These are phyloP conservation scores for Colletotrichum filicis DNA, from an alignment of 2,329 filamentous ascomycete genomes.

Conservation along the genomic window DNA sequence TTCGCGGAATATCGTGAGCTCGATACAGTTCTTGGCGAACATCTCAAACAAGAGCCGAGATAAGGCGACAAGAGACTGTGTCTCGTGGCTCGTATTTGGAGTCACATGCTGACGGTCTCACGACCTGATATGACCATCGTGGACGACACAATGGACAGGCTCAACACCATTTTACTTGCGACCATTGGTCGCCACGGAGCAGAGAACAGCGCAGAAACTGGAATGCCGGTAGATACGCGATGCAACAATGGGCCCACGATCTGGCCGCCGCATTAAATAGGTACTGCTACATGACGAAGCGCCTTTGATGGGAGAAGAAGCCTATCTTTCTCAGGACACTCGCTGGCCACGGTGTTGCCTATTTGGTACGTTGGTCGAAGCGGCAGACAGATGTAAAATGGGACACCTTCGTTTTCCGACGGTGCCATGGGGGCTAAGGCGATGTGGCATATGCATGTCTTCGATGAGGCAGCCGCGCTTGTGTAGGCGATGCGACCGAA, in stretches of 20 bases:
- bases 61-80: background rate
- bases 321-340: background rate
- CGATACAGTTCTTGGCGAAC: background rate
- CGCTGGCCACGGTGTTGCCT: background rate
- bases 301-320: background rate
- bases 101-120: slow-evolving; percentile 17
- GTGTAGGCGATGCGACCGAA: slow-evolving; percentile 1
- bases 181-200: background rate
- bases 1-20: background rate
- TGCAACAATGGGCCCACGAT: background rate
- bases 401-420: background rate
- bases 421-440: background rate
- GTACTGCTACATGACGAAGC: background rate
- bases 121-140: background rate
- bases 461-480: slow-evolving; percentile 19
- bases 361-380: background rate
- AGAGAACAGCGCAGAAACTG: background rate
- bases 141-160: background rate
- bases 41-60: background rate
- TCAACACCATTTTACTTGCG: background rate
- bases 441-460: slow-evolving; percentile 7
- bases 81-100: background rate
- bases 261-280: background rate
- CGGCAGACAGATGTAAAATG: too few species aligned
- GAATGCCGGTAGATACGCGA: background rate